Conservation (phyloP, 805 yeast genomes). For the Monosporozyma aerobia region DNA sequence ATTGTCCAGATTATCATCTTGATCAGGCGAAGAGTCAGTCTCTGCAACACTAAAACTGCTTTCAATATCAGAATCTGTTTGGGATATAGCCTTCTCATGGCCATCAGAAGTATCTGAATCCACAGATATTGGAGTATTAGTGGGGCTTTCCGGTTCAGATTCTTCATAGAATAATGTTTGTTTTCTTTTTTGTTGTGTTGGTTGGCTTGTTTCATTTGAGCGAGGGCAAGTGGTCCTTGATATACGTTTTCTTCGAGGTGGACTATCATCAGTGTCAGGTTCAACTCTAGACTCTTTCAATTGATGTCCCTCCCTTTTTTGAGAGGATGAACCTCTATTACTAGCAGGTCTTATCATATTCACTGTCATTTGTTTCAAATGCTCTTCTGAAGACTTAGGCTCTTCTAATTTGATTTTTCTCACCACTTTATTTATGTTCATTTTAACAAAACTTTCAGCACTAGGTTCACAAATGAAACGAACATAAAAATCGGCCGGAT, state of each 20-base stretch:
- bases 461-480: slow-evolving; percentile 30
- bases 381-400: slow-evolving; percentile 20
- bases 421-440: slow-evolving; percentile 16
- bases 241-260: neutral
- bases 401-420: slow-evolving; percentile 15
- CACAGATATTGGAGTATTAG: too few relatives aligned
- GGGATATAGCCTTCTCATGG: neutral
- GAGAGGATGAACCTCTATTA: neutral
- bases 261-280: neutral
- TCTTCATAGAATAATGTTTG: neutral
- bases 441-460: slow-evolving; percentile 17
- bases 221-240: neutral
- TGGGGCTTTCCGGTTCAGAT: neutral
- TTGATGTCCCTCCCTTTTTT: neutral
- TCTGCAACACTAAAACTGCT: neutral
- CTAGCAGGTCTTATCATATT: neutral
- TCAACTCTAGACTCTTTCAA: neutral
- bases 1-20: neutral
- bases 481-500: slow-evolving; percentile 23
- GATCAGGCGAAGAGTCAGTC: too few relatives aligned
- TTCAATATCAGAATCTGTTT: neutral
- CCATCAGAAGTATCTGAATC: neutral
- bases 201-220: neutral
- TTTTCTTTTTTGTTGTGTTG: neutral
- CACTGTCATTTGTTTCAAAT: slow-evolving; percentile 19